A percentile compares a stretch with the other conserved stretches of the same genome.
phyloP scores from a whole-genome alignment of 208 protist species.

The Crithidia mellificae region DNA sequence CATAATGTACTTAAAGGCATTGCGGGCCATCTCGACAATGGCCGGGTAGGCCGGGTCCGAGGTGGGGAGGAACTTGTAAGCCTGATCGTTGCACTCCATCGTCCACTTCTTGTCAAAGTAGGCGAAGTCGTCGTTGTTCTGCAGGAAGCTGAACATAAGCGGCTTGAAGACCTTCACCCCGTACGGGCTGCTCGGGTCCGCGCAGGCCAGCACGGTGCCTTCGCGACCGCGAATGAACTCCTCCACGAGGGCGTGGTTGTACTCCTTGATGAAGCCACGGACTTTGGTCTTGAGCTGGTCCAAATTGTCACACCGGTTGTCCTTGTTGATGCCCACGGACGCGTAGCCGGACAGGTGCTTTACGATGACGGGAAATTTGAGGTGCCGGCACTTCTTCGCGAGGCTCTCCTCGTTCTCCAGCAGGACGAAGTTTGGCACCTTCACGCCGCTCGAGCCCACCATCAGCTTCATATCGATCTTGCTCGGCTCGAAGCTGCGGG shows the following conservation, averaged over 20 bases:
- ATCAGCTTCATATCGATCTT: constrained; percentile 92
- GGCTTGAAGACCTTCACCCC: constrained; percentile 86
- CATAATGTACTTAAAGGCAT: constrained; percentile 83
- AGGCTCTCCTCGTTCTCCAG: constrained; percentile 63
- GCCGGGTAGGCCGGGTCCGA: constrained; percentile 73
- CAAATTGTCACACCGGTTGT: constrained; percentile 79
- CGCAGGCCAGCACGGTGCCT: constrained; percentile 82
- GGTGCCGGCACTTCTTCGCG: constrained; percentile 82
- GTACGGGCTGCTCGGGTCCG: constrained; percentile 64
- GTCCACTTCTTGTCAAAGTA: constrained; percentile 91
- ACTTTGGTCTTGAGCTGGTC: constrained; percentile 78
- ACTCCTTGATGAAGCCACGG: constrained; percentile 69
- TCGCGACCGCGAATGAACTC: constrained; percentile 87
- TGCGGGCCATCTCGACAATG: constrained; percentile 79
- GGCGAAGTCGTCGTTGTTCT: constrained; percentile 79
- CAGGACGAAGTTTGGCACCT: constrained; percentile 84
- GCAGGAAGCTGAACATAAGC: constrained; percentile 84
- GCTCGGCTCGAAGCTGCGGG: constrained; percentile 82
- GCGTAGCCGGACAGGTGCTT: constrained; percentile 89
- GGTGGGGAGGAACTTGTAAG: constrained; percentile 64
- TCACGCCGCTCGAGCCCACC: constrained; percentile 73
- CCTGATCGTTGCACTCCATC: constrained; percentile 65
- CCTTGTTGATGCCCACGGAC: constrained; percentile 85
- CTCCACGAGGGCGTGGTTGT: constrained; percentile 86
- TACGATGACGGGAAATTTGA: constrained; percentile 89